phyloP scores from a whole-genome alignment of 2,329 filamentous ascomycete species.

The Fusarium sp. region DNA sequence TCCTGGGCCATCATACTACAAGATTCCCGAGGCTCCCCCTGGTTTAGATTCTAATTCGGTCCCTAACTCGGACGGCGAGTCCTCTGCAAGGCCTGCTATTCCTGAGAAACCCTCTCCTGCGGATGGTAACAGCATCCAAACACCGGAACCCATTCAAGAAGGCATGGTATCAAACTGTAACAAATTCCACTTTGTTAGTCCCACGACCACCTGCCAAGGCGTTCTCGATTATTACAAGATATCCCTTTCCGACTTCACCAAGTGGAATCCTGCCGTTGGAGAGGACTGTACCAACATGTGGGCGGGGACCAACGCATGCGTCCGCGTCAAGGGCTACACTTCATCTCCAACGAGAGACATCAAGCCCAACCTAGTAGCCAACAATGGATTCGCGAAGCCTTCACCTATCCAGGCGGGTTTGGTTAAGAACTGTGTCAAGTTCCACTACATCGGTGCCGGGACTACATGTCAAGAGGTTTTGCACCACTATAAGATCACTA shows the following conservation, averaged over 20 bases:
- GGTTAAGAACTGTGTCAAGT: slow-evolving; percentile 9
- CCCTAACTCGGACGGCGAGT: not conserved
- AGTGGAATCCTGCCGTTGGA: slow-evolving; percentile 1
- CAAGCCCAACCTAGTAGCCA: not conserved
- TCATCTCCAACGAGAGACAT: not conserved
- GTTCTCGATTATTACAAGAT: not conserved
- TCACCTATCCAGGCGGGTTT: not conserved
- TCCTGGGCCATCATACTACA: no score
- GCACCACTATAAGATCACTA: not conserved
- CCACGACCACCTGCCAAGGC: not conserved
- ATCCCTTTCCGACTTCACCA: not conserved
- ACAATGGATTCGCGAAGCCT: not conserved
- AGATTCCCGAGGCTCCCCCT: accelerated
- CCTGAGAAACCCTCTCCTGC: not conserved
- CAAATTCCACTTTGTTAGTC: not conserved
- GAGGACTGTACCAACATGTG: not conserved
- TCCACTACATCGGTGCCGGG: not conserved
- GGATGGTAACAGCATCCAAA: not conserved
- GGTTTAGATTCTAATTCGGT: accelerated
- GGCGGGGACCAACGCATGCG: not conserved
- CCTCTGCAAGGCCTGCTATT: not conserved
- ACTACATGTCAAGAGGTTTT: not conserved
- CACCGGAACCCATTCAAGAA: not conserved
- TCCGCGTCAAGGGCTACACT: not conserved
- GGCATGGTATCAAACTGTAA: slow-evolving; percentile 6